Base-by-base conservation (phyloP, 1,284 basidiomycete genomes). In the Cryptococcus sp. region DNA sequence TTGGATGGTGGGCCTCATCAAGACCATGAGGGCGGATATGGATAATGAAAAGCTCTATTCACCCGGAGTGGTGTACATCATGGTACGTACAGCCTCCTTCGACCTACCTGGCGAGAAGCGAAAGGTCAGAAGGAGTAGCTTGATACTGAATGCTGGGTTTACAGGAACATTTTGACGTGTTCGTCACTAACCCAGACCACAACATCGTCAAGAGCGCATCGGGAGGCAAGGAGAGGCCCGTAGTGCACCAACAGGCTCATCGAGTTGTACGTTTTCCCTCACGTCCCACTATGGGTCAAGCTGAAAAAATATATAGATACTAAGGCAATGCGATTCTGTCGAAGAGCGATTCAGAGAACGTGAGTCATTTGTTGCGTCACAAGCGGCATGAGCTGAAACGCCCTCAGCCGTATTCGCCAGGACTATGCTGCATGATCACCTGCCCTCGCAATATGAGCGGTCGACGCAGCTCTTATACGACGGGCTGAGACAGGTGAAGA, bases 321-420 rank as follows among this genome's bases (percentile, higher is more conserved):
- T 83, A 22, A 69, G 81, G 3, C 72, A 75, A 47, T 80, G 81
- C 57, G 77, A 81, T 47, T 78, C 81, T 19, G 80, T 82, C 5
- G 75, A 78, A 58, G 78, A 78, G 59, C 62, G 81, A 4, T 83
- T 83, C 66, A 72, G 78, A 20, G 82, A 83, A 60, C 80, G 81
- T 56, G 63, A 81, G 66, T 81, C 20, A 7, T 0, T 19, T 5
- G 5, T 42, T 19, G 3, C 22, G 22, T n/a, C 25, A 27, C 23
- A n/a, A 5, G 17, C 17, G 5, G 5, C 13, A 17, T 5, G 19
- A 42, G 19, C 41, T 17, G 5, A 20, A 3, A 41, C 1, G 15
- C 38, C n/a, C 40, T 20, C 48, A 77, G 73, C 72, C 13, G 47
- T 72, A 22, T 78, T 78, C 63, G 62, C 72, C 2, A 72, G 72